Evolutionary conservation across 1,284 basidiomycete species (phyloP).

Genomic region (Tilletia caries): DNA sequence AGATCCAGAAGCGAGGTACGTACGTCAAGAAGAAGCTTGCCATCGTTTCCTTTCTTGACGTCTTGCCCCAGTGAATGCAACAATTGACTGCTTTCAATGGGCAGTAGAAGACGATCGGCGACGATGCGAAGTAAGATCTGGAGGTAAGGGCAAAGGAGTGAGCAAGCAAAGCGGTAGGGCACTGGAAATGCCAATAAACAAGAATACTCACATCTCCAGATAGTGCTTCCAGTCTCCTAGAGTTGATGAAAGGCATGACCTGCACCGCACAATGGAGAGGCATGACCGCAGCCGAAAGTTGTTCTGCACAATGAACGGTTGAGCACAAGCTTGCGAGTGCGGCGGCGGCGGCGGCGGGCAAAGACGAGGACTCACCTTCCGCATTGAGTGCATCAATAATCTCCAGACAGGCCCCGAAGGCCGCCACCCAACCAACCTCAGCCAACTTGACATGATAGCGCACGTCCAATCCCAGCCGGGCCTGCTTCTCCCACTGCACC

Average conservation of each 20-base stretch:
- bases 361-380: neutral
- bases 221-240: neutral
- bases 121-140: neutral
- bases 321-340: neutral
- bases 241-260: constrained; percentile 12
- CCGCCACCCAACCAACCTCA: constrained; percentile 40
- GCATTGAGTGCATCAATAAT: neutral
- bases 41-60: neutral
- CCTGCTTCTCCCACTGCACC: constrained; percentile 26
- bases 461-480: constrained; percentile 24
- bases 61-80: neutral
- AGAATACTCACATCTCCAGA: neutral
- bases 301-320: neutral
- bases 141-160: neutral
- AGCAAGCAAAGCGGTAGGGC: neutral
- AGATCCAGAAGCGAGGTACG: neutral
- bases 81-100: neutral
- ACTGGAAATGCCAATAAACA: neutral
- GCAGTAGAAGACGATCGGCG: neutral
- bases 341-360: neutral
- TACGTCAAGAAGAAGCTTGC: neutral
- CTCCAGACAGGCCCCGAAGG: constrained; percentile 38
- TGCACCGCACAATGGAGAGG: constrained; percentile 5
- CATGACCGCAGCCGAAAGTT: neutral
- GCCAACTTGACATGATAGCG: constrained; percentile 23